phyloP scores from a whole-genome alignment of 1,284 basidiomycete species.

The Pisolithus thermaeus region DNA sequence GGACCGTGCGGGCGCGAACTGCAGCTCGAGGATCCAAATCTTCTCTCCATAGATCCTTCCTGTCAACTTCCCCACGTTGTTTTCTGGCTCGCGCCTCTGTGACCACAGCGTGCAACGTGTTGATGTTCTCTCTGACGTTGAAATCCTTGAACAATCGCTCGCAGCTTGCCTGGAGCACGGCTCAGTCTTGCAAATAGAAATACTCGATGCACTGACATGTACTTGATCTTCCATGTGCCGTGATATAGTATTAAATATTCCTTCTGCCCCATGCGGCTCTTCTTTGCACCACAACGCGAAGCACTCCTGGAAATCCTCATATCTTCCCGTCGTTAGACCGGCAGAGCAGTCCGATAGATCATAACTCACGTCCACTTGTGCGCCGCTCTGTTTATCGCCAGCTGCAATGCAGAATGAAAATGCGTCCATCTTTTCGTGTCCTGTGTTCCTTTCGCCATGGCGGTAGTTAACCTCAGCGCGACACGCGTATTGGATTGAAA shows the following conservation, averaged over 20 bases:
- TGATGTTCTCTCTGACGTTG: slow-evolving; percentile 59
- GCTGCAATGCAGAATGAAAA: slow-evolving; percentile 68
- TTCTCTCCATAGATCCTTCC: slow-evolving; percentile 58
- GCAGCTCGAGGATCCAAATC: slow-evolving; percentile 54
- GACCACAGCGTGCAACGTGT: slow-evolving; percentile 62
- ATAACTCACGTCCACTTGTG: slow-evolving; percentile 74
- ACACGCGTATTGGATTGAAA: not conserved
- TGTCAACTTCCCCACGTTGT: slow-evolving; percentile 35
- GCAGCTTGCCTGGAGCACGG: slow-evolving; percentile 21
- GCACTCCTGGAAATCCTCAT: slow-evolving; percentile 72
- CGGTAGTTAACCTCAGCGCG: not conserved
- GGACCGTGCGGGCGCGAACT: slow-evolving; percentile 56
- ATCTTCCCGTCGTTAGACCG: slow-evolving; percentile 35
- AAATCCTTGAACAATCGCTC: slow-evolving; percentile 61
- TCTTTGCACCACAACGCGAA: slow-evolving; percentile 71
- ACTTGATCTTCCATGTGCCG: slow-evolving; percentile 63
- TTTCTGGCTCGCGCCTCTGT: slow-evolving; percentile 65
- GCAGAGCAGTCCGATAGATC: not conserved
- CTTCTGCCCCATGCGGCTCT: slow-evolving; percentile 60
- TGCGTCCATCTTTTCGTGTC: slow-evolving; percentile 70
- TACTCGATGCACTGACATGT: slow-evolving; percentile 37
- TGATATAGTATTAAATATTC: slow-evolving; percentile 61
- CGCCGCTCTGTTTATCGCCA: slow-evolving; percentile 68
- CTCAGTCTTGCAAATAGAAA: slow-evolving; percentile 1
- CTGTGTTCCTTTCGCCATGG: slow-evolving; percentile 36